Percentiles rank a stretch among this genome's conserved stretches.
Conservation (phyloP, 179 eudicot species). For the Monotropa hypopitys region DNA sequence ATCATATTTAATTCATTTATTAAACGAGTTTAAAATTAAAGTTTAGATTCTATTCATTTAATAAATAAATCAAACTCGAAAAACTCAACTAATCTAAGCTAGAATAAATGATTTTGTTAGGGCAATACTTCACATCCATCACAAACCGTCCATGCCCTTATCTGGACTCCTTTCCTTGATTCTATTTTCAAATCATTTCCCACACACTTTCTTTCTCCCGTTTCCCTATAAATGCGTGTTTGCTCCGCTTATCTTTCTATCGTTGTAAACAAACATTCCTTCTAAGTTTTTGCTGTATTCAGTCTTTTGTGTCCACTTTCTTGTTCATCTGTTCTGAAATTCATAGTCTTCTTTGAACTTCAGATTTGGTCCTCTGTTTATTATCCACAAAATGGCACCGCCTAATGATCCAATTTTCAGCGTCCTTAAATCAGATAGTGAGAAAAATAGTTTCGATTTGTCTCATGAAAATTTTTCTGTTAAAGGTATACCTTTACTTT, state of each 20-base stretch:
- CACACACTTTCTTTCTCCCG: background rate
- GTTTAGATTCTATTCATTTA: no score
- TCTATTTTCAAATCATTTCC: slow-evolving; percentile 4
- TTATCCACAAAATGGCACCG: slow-evolving; percentile 6
- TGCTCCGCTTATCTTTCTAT: background rate
- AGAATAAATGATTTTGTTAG: no score
- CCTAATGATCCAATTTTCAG: slow-evolving; percentile 5
- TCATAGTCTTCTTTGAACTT: no score
- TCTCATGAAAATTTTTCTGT: slow-evolving; percentile 32
- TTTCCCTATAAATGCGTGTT: background rate
- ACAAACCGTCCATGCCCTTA: background rate
- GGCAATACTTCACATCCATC: background rate
- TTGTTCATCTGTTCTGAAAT: no score
- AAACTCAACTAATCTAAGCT: no score
- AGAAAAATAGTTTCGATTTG: slow-evolving; percentile 17
- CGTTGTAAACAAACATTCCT: background rate
- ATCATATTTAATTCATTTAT: no score
- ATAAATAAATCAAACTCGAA: no score
- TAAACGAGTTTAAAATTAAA: no score
- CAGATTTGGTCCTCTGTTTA: background rate
- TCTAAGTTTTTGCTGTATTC: background rate
- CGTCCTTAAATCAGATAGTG: background rate
- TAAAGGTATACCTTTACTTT: slow-evolving; percentile 28
- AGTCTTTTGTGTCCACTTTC: background rate
- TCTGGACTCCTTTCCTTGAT: background rate